phyloP scores from a whole-genome alignment of 306 rosid genomes.

The Coriaria nepalensis region DNA sequence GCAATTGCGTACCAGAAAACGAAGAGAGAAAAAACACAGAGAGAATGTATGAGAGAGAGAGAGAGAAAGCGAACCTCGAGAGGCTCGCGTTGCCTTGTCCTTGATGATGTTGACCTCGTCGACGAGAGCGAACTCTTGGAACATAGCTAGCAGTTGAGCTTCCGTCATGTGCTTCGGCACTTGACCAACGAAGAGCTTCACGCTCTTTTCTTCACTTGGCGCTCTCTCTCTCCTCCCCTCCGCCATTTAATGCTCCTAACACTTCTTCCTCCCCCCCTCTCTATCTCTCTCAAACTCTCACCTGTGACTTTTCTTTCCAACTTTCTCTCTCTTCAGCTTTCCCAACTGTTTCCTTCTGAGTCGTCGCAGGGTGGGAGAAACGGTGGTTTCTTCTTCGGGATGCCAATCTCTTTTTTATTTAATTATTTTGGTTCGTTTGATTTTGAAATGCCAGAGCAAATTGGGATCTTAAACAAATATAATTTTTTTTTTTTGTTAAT shows the following conservation, averaged over 20 bases:
- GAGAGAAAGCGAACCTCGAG: constrained; percentile 46
- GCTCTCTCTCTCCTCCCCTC: constrained; percentile 67
- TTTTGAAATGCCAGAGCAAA: too few relatives aligned
- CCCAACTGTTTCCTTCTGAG: too few relatives aligned
- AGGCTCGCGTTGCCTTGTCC: constrained; percentile 81
- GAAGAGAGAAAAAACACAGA: not conserved
- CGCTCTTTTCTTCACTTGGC: constrained; percentile 65
- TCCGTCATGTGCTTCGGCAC: constrained; percentile 96
- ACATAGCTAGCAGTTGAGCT: constrained; percentile 73
- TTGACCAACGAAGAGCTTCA: constrained; percentile 96
- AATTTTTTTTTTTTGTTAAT: too few relatives aligned
- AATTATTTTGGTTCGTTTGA: not conserved
- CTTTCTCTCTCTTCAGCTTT: constrained; percentile 13
- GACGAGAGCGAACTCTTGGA: constrained; percentile 73
- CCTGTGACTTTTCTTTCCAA: constrained; percentile 7
- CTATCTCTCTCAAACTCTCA: constrained; percentile 16
- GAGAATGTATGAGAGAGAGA: constrained; percentile 10
- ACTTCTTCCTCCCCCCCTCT: constrained; percentile 8
- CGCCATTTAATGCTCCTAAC: constrained; percentile 57
- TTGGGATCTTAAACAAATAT: too few relatives aligned
- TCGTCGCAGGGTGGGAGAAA: too few relatives aligned
- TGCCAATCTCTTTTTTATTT: not conserved
- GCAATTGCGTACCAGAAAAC: not conserved
- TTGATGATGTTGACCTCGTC: constrained; percentile 98
- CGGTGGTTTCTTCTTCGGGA: too few relatives aligned